Evolutionary conservation across 805 yeast genomes (phyloP).

Genomic region (Sungouiella blattae): DNA sequence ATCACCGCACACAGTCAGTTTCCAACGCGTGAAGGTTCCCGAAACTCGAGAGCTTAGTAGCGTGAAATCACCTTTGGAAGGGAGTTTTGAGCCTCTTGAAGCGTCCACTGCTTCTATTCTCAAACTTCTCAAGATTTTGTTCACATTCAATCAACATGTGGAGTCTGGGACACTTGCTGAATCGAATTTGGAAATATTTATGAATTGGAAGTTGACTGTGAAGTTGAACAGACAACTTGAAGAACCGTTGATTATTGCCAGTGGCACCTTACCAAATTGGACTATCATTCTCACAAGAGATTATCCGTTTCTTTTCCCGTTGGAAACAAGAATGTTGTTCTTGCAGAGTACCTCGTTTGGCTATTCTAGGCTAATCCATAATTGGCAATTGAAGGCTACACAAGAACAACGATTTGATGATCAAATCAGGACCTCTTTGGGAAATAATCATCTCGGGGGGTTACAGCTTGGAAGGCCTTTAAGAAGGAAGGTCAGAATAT

Average conservation of each 20-base stretch:
- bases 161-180: not conserved
- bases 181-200: constrained; percentile 34
- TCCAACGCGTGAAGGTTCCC: constrained; percentile 7
- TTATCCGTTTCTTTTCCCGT: constrained; percentile 80
- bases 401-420: constrained; percentile 24
- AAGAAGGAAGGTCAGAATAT: constrained; percentile 75
- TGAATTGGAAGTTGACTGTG: constrained; percentile 80
- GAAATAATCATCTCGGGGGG: not conserved
- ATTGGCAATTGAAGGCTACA: constrained; percentile 58
- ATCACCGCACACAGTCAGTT: constrained; percentile 49
- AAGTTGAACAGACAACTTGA: constrained; percentile 84
- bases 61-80: too few relatives aligned
- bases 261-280: constrained; percentile 88
- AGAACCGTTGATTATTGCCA: constrained; percentile 82
- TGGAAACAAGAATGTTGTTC: constrained; percentile 74
- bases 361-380: constrained; percentile 72
- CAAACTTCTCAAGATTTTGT: constrained; percentile 46
- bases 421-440: not conserved
- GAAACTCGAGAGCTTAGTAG: too few relatives aligned
- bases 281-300: constrained; percentile 65
- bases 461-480: constrained; percentile 71
- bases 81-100: constrained; percentile 23
- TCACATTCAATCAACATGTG: constrained; percentile 30
- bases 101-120: constrained; percentile 38
- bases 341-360: constrained; percentile 90